These are phyloP conservation scores for Nepenthes alata DNA, from an alignment of 179 eudicot species.

Conservation along the genomic window DNA sequence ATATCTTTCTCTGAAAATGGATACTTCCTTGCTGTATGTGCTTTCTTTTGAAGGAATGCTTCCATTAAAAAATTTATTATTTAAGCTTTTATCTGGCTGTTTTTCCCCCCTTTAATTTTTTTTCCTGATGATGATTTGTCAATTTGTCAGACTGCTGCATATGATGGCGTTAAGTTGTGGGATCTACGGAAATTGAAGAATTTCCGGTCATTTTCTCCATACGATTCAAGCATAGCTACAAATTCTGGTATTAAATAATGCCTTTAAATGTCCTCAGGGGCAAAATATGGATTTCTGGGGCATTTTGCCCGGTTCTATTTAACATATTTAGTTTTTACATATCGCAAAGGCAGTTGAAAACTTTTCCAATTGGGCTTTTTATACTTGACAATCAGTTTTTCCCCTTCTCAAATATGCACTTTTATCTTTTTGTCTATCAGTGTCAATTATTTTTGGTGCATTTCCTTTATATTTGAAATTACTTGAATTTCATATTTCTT, in stretches of 20 bases:
- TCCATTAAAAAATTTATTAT: background rate
- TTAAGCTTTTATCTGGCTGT: background rate
- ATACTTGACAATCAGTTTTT: no score
- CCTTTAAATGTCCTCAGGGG: no score
- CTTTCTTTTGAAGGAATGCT: background rate
- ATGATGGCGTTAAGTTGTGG: slow-evolving; percentile 94
- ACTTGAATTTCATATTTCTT: no score
- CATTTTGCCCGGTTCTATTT: no score
- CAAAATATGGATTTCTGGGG: no score
- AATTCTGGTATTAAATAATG: slow-evolving; percentile 40
- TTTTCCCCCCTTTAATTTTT: background rate
- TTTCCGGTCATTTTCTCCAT: slow-evolving; percentile 68
- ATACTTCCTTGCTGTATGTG: slow-evolving; percentile 83
- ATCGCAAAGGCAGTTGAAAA: no score
- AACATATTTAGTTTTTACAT: no score
- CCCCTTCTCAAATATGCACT: no score
- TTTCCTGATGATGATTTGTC: background rate
- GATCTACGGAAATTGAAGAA: slow-evolving; percentile 85
- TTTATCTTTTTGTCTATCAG: no score
- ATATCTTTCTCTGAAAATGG: slow-evolving; percentile 95
- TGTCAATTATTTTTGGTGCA: no score
- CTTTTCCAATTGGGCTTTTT: no score
- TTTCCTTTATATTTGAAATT: no score
- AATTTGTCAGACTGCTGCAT: slow-evolving; percentile 74
- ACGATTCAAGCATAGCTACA: slow-evolving; percentile 61